Percentiles rank a stretch among this genome's conserved stretches.
Conservation (phyloP, 2,329 filamentous ascomycete genomes). For the Scleromitrula shiraiana region DNA sequence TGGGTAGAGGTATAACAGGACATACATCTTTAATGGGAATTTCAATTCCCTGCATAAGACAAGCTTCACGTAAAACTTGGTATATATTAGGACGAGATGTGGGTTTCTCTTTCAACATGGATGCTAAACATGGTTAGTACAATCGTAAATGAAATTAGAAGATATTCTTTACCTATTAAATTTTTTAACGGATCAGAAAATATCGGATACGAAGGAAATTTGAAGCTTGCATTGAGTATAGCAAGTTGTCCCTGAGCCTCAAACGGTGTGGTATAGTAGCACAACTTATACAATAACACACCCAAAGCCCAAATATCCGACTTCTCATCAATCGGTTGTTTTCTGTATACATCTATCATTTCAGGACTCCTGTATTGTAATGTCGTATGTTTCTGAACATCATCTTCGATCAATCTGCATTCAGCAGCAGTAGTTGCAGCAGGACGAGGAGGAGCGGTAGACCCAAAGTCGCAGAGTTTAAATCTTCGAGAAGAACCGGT, state of each 20-base stretch:
- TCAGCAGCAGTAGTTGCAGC: conserved; percentile 82
- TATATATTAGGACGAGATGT: conserved; percentile 79
- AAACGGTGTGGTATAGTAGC: conserved; percentile 98
- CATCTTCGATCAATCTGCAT: conserved; percentile 88
- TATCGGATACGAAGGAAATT: conserved; percentile 76
- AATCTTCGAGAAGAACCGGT: conserved; percentile 63
- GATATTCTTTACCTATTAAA: conserved; percentile 62
- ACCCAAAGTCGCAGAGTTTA: conserved; percentile 98
- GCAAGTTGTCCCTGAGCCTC: conserved; percentile 97
- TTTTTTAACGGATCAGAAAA: conserved; percentile 89
- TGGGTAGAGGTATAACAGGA: conserved; percentile 12
- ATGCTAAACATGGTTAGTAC: conserved; percentile 44
- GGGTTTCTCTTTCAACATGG: conserved; percentile 83
- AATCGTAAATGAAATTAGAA: not conserved
- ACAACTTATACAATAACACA: conserved; percentile 92
- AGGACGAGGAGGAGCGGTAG: conserved; percentile 72
- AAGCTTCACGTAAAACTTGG: conserved; percentile 80
- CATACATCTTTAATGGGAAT: conserved; percentile 83
- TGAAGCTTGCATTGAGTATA: conserved; percentile 91
- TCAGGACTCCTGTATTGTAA: conserved; percentile 96
- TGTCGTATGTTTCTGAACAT: conserved; percentile 94
- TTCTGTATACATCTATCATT: conserved; percentile 97
- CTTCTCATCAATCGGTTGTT: conserved; percentile 96
- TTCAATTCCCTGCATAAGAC: conserved; percentile 78
- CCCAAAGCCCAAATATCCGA: conserved; percentile 95